Conservation (phyloP, 352 stramenopile species). For the Phytopythium helicoides region DNA sequence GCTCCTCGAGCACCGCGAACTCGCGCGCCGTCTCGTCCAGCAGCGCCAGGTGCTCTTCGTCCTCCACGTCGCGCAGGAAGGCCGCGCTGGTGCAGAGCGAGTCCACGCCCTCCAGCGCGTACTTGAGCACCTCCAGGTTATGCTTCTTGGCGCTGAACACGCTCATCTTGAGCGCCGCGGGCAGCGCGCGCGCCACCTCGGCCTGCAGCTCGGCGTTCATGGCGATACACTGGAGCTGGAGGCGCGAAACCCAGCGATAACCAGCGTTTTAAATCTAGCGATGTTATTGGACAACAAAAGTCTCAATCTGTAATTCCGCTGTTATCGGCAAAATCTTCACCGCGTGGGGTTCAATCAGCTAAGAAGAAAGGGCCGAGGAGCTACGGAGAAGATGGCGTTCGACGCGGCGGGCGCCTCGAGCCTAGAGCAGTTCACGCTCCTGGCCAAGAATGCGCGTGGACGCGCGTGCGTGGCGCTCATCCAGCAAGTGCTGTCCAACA, state of each 20-base stretch:
- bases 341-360: background rate
- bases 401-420: constrained; percentile 61
- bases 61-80: constrained; percentile 62
- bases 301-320: background rate
- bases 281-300: too few species aligned
- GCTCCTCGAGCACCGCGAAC: constrained; percentile 61
- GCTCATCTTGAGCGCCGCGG: constrained; percentile 70
- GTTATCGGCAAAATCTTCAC: background rate
- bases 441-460: constrained; percentile 89
- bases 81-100: constrained; percentile 63
- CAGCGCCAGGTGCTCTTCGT: constrained; percentile 45
- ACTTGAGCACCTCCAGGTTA: constrained; percentile 71
- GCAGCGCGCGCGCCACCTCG: constrained; percentile 59
- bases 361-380: constrained; percentile 6
- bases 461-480: constrained; percentile 91
- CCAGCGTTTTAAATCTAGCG: too few species aligned
- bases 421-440: constrained; percentile 92
- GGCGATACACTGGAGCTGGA: too few species aligned
- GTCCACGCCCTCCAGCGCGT: constrained; percentile 62
- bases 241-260: too few species aligned
- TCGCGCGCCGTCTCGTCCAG: constrained; percentile 71
- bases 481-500: constrained; percentile 91
- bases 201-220: constrained; percentile 63
- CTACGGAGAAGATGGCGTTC: constrained; percentile 73
- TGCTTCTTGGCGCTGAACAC: constrained; percentile 77